A percentile compares a stretch with the other conserved stretches of the same genome.
These are phyloP conservation scores for Remersonia thermophila DNA, from an alignment of 2,329 filamentous ascomycete species.

Conservation along the genomic window DNA sequence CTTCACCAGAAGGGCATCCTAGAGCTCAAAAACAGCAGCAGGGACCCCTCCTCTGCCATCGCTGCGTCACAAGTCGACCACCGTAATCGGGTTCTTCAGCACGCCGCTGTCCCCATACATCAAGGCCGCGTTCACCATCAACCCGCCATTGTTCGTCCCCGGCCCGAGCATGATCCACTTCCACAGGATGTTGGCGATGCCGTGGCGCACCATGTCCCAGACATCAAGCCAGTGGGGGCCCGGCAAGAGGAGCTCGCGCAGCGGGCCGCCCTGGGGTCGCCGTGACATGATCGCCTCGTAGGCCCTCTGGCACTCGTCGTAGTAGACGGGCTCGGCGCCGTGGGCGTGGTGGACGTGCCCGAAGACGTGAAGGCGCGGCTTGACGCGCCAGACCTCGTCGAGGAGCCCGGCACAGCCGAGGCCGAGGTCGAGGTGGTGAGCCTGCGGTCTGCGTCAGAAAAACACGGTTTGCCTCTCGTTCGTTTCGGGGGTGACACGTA, in stretches of 20 bases:
- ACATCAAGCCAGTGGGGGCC: conserved; percentile 35
- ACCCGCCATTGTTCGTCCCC: conserved; percentile 34
- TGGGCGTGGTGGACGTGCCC: conserved; percentile 72
- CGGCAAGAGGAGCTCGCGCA: conserved; percentile 33
- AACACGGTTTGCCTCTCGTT: neutral
- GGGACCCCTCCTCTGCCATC: too few relatives aligned
- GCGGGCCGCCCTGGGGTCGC: conserved; percentile 27
- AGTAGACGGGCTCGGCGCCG: conserved; percentile 58
- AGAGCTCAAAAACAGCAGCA: too few relatives aligned
- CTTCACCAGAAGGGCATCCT: too few relatives aligned
- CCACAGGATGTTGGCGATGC: conserved; percentile 37
- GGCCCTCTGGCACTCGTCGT: conserved; percentile 58
- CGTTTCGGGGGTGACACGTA: conserved; percentile 21
- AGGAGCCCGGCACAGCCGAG: conserved; percentile 62
- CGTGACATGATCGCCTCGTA: conserved; percentile 54
- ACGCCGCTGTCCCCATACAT: conserved; percentile 41
- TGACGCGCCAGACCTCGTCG: conserved; percentile 60
- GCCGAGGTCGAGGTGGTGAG: conserved; percentile 53
- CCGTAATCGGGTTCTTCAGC: conserved; percentile 28
- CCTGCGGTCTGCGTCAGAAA: conserved; percentile 23
- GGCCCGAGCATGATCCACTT: conserved; percentile 45
- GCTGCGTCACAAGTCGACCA: conserved; percentile 24
- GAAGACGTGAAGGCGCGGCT: conserved; percentile 67
- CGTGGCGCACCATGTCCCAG: conserved; percentile 31
- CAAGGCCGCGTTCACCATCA: conserved; percentile 47